Conservation (phyloP, 495 filamentous ascomycete species). For the Penicillium daleae region DNA sequence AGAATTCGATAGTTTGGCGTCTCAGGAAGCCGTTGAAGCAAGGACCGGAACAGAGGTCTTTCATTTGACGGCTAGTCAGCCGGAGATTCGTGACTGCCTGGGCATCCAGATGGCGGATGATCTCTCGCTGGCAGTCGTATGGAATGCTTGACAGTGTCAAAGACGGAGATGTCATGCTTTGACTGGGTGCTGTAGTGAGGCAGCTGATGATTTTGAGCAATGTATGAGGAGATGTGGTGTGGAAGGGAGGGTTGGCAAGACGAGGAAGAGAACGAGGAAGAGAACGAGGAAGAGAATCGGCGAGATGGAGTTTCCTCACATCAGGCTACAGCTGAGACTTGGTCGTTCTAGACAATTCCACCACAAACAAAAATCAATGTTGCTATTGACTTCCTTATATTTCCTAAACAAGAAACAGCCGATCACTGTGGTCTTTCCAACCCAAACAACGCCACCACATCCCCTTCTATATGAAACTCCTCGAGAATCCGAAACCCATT, state of each 20-base stretch:
- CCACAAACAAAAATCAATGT: not conserved
- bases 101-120: not conserved
- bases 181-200: not conserved
- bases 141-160: not conserved
- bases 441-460: constrained; percentile 24
- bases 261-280: not conserved
- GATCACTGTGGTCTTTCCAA: constrained; percentile 11
- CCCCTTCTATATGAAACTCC: constrained; percentile 22
- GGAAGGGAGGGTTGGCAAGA: not conserved
- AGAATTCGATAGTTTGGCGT: not conserved
- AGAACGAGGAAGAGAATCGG: not conserved
- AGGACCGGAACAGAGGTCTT: not conserved
- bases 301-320: no score
- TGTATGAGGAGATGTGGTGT: not conserved
- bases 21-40: not conserved
- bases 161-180: not conserved
- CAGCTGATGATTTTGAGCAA: not conserved
- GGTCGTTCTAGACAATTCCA: not conserved
- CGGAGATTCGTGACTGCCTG: not conserved
- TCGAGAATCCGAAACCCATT: constrained; percentile 22
- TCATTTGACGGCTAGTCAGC: not conserved
- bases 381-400: no score
- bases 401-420: no score
- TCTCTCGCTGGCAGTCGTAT: not conserved
- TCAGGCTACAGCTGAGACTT: no score